Evolutionary conservation across 1,284 basidiomycete species (phyloP).

Genomic region (Kwoniella shivajii): DNA sequence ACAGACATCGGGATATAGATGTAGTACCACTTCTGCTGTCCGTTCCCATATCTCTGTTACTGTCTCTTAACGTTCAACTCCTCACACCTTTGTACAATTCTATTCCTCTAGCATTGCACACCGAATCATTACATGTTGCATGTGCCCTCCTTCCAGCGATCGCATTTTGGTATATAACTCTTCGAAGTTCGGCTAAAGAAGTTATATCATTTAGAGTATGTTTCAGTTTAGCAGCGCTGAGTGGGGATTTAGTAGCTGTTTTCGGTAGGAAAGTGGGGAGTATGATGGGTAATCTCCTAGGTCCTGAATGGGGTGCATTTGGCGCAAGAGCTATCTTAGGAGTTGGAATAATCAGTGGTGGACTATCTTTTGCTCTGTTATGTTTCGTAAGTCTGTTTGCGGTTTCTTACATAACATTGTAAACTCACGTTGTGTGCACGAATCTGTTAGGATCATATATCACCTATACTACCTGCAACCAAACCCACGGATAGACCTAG

Average conservation of each 20-base stretch:
- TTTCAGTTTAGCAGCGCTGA: slow-evolving; percentile 28
- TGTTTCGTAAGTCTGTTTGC: slow-evolving; percentile 30
- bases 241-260: slow-evolving; percentile 31
- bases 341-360: slow-evolving; percentile 22
- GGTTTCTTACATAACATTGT: not conserved
- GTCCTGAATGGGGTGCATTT: slow-evolving; percentile 28
- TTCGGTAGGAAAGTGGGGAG: slow-evolving; percentile 29
- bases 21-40: slow-evolving; percentile 24
- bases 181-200: slow-evolving; percentile 4
- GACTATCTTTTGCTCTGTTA: slow-evolving; percentile 26
- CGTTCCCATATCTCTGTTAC: slow-evolving; percentile 27
- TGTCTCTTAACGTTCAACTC: slow-evolving; percentile 24
- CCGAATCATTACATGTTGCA: slow-evolving; percentile 12
- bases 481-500: not conserved
- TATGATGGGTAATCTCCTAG: slow-evolving; percentile 19
- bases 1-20: slow-evolving; percentile 20
- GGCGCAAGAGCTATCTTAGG: slow-evolving; percentile 21
- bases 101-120: slow-evolving; percentile 30
- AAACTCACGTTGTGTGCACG: not conserved
- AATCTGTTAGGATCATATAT: slow-evolving; percentile 22
- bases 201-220: slow-evolving; percentile 27
- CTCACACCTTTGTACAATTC: slow-evolving; percentile 38
- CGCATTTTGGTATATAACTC: slow-evolving; percentile 23
- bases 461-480: slow-evolving; percentile 9
- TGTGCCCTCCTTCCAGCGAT: slow-evolving; percentile 18